A percentile compares a stretch with the other conserved stretches of the same genome.
These are phyloP conservation scores for Fonsecaea erecta DNA, from an alignment of 2,329 filamentous ascomycete genomes.

Conservation along the genomic window DNA sequence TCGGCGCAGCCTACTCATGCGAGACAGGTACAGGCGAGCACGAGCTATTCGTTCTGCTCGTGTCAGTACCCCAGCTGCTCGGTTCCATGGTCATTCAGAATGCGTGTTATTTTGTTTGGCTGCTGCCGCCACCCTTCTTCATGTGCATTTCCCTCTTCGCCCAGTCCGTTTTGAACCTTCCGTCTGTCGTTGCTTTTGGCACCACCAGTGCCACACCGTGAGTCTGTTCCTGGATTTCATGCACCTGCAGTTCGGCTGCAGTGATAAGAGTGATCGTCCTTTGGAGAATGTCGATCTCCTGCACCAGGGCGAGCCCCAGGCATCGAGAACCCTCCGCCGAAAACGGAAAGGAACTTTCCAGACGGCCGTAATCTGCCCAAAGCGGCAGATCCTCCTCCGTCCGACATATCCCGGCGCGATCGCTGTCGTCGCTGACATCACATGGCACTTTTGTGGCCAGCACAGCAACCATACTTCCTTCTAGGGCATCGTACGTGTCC, in stretches of 20 bases:
- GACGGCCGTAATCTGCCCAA: not conserved
- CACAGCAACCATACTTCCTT: conserved; percentile 60
- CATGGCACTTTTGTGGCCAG: conserved; percentile 41
- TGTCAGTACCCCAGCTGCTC: no score
- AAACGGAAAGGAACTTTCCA: conserved; percentile 14
- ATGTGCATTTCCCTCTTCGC: conserved; percentile 22
- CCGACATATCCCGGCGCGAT: conserved; percentile 9
- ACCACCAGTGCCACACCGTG: conserved; percentile 27
- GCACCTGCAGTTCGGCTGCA: conserved; percentile 11
- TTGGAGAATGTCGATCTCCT: conserved; percentile 24
- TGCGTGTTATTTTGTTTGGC: not conserved
- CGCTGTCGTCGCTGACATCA: not conserved
- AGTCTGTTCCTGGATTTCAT: conserved; percentile 17
- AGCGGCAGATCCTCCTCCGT: conserved; percentile 29
- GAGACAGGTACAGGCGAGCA: not conserved
- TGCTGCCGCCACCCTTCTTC: not conserved
- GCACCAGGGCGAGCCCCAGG: conserved; percentile 29
- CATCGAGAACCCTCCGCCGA: conserved; percentile 24
- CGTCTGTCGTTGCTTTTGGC: conserved; percentile 30
- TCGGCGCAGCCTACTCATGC: not conserved
- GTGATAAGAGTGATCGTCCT: conserved; percentile 22
- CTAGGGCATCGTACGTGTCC: conserved; percentile 56
- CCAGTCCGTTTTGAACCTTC: conserved; percentile 29
- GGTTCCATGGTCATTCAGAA: no score
- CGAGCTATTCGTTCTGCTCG: not conserved